A percentile compares a stretch with the other conserved stretches of the same genome.
Evolutionary conservation across 345 rosid genomes (phyloP).

Genomic region (Stellera chamaejasme): DNA sequence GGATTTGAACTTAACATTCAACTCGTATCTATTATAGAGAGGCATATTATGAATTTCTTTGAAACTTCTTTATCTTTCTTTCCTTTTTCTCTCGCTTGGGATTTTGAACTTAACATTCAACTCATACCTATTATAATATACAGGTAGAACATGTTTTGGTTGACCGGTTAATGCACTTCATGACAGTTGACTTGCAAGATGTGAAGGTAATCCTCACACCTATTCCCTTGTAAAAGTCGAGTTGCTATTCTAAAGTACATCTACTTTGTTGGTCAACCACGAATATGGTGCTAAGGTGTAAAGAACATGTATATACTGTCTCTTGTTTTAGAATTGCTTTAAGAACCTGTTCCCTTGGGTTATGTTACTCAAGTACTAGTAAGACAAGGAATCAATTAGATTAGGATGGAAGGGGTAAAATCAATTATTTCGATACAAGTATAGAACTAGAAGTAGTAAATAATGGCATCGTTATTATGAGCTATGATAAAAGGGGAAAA

Average conservation of each 20-base stretch:
- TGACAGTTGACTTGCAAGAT: conserved; percentile 62
- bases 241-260: conserved; percentile 1
- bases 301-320: too few species aligned
- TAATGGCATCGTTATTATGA: too few species aligned
- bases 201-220: conserved; percentile 40
- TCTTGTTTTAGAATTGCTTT: too few species aligned
- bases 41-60: background rate
- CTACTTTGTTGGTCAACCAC: background rate
- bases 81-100: background rate
- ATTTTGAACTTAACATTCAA: conserved; percentile 6
- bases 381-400: too few species aligned
- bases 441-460: too few species aligned
- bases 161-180: conserved; percentile 54
- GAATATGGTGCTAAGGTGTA: background rate
- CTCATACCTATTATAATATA: conserved; percentile 8
- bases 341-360: background rate
- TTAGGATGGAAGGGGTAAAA: too few species aligned
- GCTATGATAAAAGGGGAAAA: too few species aligned
- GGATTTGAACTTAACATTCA: conserved; percentile 6
- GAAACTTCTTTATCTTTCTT: background rate
- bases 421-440: too few species aligned
- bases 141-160: conserved; percentile 77
- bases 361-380: too few species aligned
- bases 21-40: background rate
- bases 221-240: background rate